Evolutionary conservation across 805 yeast species (phyloP), one percentile per base, ranked within the genome.

Genomic region (Metschnikowia cerradonensis): DNA sequence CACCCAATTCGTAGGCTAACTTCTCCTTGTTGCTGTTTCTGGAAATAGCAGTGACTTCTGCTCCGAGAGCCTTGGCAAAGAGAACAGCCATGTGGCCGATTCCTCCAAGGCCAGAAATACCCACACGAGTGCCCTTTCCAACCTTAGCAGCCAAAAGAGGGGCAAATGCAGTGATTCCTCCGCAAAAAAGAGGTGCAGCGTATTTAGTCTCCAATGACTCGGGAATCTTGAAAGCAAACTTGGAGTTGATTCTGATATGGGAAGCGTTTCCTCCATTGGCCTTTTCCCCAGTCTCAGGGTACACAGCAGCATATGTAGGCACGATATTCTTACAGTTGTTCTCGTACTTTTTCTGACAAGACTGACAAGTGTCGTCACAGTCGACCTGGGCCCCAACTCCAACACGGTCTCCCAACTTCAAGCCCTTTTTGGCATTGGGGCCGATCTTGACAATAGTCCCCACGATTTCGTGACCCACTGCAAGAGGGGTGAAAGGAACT

Each of bases 371-470:
- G 39, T 39, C 35, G 36, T 49, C 52, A 30, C 52, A 49, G 48
- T 52, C 55, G 22, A 42, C 43, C 62, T 80, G 83, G 20, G 94
- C 91, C 57, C 95, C 95, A 46, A 86, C 77, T 51, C 92, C 95
- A 31, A 86, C 92, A 57, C 89, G 73, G 56, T 88, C 84, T 49
- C 95, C 96, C 11, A 83, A 63, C 62, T 74, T 79, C 69, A 67
- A 75, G 47, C 51, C 53, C 17, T 40, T 22, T 22, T 44, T 52
- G 19, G 46, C 55, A 10, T 50, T 36, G 6, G 48, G 45, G 39
- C 55, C 55, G 14, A 50, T 39, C 30, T 45, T 52, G 14, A 50
- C 53, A 20, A 52, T 41, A 33, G 47, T 46, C 43, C 58, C 58
- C 3, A 55, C 49, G 36, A 63, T 55, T 52, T 63, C 66, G 50